Conservation (phyloP, 306 rosid genomes). For the Betula pendula region DNA sequence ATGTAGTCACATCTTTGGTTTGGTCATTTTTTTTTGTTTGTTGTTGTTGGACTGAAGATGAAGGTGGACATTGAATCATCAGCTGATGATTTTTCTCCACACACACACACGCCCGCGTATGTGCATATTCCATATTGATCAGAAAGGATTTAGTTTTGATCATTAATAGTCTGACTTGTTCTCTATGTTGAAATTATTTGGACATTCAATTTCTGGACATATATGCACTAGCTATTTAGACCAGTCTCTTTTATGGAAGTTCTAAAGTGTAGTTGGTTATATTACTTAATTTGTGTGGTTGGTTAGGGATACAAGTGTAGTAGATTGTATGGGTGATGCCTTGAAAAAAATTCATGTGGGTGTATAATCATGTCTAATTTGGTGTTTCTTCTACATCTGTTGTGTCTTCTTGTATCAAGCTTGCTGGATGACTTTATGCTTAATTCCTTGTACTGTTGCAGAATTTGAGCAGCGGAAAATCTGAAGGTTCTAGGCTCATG, state of each 20-base stretch:
- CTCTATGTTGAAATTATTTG: background rate
- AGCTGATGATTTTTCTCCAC: background rate
- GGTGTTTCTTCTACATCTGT: background rate
- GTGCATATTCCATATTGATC: background rate
- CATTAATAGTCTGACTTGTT: background rate
- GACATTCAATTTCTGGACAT: too few species aligned
- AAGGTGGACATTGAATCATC: background rate
- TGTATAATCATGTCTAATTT: background rate
- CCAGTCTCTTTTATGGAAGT: background rate
- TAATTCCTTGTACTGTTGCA: constrained; percentile 30
- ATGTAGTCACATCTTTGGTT: too few species aligned
- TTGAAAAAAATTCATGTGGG: too few species aligned
- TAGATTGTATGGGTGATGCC: background rate
- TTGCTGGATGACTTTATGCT: constrained; percentile 7
- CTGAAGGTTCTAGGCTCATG: constrained; percentile 49
- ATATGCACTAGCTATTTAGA: too few species aligned
- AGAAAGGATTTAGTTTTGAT: background rate
- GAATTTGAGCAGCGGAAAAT: constrained; percentile 43
- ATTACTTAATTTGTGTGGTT: background rate
- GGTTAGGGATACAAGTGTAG: background rate
- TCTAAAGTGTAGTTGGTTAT: background rate
- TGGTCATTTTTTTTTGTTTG: background rate
- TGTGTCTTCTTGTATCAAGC: background rate
- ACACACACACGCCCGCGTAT: too few species aligned
- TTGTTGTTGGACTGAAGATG: background rate